Base-by-base conservation (phyloP, 176 grass and related monocot genomes). In the Lolium multiflorum region DNA sequence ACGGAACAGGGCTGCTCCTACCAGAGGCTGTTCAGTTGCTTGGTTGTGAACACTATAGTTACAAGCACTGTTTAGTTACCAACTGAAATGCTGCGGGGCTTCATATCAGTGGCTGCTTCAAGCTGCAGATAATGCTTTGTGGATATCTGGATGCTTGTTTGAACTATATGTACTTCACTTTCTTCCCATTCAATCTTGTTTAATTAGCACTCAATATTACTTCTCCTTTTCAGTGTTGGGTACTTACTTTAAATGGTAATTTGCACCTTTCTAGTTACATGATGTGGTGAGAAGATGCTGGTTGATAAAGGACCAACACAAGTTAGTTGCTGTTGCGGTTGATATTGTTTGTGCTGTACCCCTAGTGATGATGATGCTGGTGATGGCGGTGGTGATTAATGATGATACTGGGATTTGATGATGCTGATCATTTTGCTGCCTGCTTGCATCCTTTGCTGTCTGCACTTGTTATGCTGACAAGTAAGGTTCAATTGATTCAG, bases 261-360 rank as follows among this genome's bases (percentile, higher is more conserved):
- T 76, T 92, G 88, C 79, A 85, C 88, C 76, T 88, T 92, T 93
- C 90, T 92, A 91, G 89, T 89, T 94, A 85, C 83, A 89, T 92
- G 84, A 55, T 92, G 94, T 77, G 82, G 74, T 83, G 89, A 82
- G 67, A 86, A 80, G 89, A 71, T 88, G 90, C 80, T 83, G 85
- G 85, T 74, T 89, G 82, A 92, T 91, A 84, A 84, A 78, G 84
- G 88, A 76, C 83, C 79, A 89, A 79, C 83, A 83, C 73, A 82
- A 77, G 88, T 76, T 88, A 69, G 47, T 65, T 91, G 83, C 86
- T 87, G 84, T 87, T 93, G 90, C 66, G 80, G 94, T 77, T 89
- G 88, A 89, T 89, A 81, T 78, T 88, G 82, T 87, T 89, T 87
- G 49, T 93, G 83, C 68, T 90, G 87, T 85, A 89, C 61, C 70